phyloP scores from a whole-genome alignment of 805 yeast genomes.

The Yamadazyma paraphyllophila region DNA sequence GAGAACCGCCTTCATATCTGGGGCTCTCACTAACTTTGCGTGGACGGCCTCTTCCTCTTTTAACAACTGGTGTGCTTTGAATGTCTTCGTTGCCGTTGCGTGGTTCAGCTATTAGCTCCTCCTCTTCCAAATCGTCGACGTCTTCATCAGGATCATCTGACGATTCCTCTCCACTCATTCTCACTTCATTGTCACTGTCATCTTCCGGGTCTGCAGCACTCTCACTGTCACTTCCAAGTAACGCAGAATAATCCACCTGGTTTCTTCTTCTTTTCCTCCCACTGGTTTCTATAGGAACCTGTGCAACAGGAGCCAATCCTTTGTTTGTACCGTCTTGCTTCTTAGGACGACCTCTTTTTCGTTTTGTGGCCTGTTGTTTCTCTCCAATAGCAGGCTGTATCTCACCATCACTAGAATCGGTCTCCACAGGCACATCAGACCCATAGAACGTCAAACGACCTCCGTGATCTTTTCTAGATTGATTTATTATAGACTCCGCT shows the following conservation, averaged over 20 bases:
- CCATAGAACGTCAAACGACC: constrained; percentile 10
- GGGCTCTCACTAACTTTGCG: not conserved
- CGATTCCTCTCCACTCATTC: not conserved
- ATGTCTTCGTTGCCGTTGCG: not conserved
- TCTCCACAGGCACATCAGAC: constrained; percentile 16
- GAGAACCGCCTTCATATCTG: constrained; percentile 8
- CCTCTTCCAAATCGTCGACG: not conserved
- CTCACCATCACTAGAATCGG: constrained; percentile 12
- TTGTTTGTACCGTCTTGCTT: not conserved
- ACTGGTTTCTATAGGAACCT: not conserved
- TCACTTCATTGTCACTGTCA: not conserved
- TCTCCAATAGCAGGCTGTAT: not conserved
- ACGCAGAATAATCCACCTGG: not conserved
- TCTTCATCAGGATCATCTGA: not conserved
- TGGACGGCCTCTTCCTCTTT: constrained; percentile 3
- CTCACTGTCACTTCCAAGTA: not conserved
- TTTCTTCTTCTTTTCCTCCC: not conserved
- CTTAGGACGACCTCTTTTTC: constrained; percentile 2
- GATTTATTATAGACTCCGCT: constrained; percentile 40
- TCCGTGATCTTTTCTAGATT: constrained; percentile 15
- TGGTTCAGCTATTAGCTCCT: not conserved
- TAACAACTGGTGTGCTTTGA: not conserved
- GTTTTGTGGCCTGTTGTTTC: not conserved
- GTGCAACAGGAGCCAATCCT: not conserved
- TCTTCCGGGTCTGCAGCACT: too few species aligned